Base-by-base conservation (phyloP, 345 rosid genomes). In the Brassica juncea region DNA sequence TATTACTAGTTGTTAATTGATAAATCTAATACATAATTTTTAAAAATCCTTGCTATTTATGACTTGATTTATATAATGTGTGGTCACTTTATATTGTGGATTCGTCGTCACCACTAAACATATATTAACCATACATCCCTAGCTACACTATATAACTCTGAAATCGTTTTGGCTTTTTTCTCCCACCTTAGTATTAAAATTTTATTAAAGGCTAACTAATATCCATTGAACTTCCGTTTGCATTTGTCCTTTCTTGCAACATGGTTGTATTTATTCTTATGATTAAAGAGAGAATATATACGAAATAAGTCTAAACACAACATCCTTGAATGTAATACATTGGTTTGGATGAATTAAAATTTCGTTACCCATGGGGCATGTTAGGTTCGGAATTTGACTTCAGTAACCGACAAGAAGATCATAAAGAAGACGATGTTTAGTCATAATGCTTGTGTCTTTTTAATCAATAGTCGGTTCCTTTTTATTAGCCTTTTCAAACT, bases 391-490 rank as follows among this genome's bases (percentile, higher is more conserved):
- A 27, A 61, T 35, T 27, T 80, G 14, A 74, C 49, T 68, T 73
- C 15, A 14, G 70, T 80, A 66, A 74, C 78, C 78, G 82, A 73
- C 66, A 73, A 68, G 35, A 79, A 47, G 12, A 73, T 15, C 78
- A 61, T 59, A 59, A 67, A 72, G 31, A 59, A 44, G 31, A 60
- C 63, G 31, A 44, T 66, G 69, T 32, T 71, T 78, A 66, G 77
- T 66, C 77, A 79, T 73, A 35, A 73, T 79, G 35, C 5, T 37
- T 60, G 42, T 19, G 44, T 30, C 42, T 66, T 66, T 58, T 23
- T 16, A 59, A 47, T 12, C 60, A 74, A 68, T 80, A 55, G 79
- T 80, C 75, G 75, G 82, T 68, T 79, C 74, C 78, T 79, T 79
- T 78, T n/a, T 68, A n/a, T 35, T 52, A 21, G 15, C 68, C 59